phyloP scores from a whole-genome alignment of 2,329 filamentous ascomycete species.

The Penicillium sp. region DNA sequence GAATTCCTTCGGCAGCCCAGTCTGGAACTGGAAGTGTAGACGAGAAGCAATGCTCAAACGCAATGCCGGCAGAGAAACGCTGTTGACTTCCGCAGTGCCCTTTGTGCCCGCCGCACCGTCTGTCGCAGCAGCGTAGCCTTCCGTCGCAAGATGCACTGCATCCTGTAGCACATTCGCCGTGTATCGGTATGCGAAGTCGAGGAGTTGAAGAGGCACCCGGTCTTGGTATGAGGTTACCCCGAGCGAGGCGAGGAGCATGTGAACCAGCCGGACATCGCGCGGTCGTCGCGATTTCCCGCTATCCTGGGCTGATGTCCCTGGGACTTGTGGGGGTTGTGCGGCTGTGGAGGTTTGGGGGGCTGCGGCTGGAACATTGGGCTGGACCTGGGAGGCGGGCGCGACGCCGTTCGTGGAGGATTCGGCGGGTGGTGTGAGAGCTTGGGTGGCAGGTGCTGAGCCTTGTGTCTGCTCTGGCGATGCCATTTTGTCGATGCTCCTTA shows the following conservation, averaged over 20 bases:
- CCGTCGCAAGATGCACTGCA: conserved; percentile 52
- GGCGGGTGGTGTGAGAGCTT: conserved; percentile 47
- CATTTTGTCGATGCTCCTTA: conserved; percentile 23
- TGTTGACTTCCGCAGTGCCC: conserved; percentile 48
- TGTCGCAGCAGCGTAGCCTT: conserved; percentile 50
- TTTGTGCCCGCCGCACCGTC: conserved; percentile 34
- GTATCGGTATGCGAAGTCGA: conserved; percentile 57
- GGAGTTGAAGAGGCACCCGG: conserved; percentile 53
- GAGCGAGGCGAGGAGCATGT: conserved; percentile 52
- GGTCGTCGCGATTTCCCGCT: conserved; percentile 49
- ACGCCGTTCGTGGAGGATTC: conserved; percentile 35
- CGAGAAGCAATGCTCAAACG: conserved; percentile 62
- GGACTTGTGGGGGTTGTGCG: conserved; percentile 38
- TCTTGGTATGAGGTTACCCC: conserved; percentile 54
- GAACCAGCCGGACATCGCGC: conserved; percentile 52
- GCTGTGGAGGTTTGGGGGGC: conserved; percentile 25
- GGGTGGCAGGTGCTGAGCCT: conserved; percentile 32
- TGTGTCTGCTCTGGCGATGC: conserved; percentile 38
- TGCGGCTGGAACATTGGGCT: conserved; percentile 16
- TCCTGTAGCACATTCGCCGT: conserved; percentile 55
- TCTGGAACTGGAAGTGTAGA: conserved; percentile 61
- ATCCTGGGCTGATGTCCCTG: conserved; percentile 48
- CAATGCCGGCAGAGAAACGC: conserved; percentile 59
- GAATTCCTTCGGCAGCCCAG: conserved; percentile 62
- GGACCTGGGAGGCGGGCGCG: conserved; percentile 22